Base-by-base conservation (phyloP, 495 filamentous ascomycete species). In the Pseudomonodictys pantanalensis region DNA sequence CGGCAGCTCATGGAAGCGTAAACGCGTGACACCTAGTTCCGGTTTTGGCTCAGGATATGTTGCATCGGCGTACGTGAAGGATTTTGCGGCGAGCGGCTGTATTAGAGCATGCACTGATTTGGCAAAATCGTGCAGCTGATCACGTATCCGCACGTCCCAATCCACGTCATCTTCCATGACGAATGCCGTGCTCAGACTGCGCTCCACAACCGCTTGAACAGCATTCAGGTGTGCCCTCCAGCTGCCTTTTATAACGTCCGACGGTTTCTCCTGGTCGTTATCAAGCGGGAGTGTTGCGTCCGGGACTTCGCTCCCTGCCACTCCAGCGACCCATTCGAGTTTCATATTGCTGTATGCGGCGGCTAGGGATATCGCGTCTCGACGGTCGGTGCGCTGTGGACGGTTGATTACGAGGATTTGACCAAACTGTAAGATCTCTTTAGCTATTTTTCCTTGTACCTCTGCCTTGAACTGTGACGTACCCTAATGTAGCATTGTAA, bases 131-230 rank as follows among this genome's bases (percentile, higher is more conserved):
- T 64, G 60, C 12, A 85, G 71, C 56, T 84, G 82, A 9, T 70
- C 63, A 26, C 76, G 75, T 46, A 85, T 68, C 24, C 67, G 67
- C 18, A 82, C 69, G 42, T 83, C 80, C 81, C 81, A 84, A 64
- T 83, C 81, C 15, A 75, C 74, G 44, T 83, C 81, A 50, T 84
- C 81, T 65, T 84, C 81, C 41, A 84, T 46, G 3, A 83, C 77
- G 11, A 84, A 56, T n/a, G 80, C 80, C 0, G 77, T 76, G 0
- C 72, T 66, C n/a, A 80, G 65, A 9, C 66, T 62, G 29, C 78
- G 41, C 35, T 49, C 8, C 15, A 65, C 69, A 39, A 51, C 70
- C 69, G 32, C 61, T 38, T 50, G 52, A 11, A 71, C 59, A 26
- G 68, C 66, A 43, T 74, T 72, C 46, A 69, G 71, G 68, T 49